Percentiles rank a stretch among this genome's conserved stretches.
Evolutionary conservation across 768 basidiomycete genomes (phyloP).

Genomic region (Cytidiella melzeri): DNA sequence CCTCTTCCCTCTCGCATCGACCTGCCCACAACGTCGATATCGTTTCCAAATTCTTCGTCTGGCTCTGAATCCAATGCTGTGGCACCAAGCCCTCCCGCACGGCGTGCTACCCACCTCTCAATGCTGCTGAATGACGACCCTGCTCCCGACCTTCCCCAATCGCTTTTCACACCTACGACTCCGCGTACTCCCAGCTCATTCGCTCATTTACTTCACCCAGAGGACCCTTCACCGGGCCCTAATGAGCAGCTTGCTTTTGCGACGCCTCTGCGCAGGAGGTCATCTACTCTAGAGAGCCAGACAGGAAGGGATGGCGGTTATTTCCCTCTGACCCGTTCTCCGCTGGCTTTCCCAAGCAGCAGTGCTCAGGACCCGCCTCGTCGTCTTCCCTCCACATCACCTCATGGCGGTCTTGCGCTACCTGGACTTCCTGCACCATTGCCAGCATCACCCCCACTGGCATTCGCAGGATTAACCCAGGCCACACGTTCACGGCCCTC

Average conservation of each 20-base stretch:
- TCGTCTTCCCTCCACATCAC: neutral
- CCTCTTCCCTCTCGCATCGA: slow-evolving; percentile 27
- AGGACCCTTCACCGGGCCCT: slow-evolving; percentile 16
- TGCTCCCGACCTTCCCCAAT: slow-evolving; percentile 39
- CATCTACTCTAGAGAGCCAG: slow-evolving; percentile 16
- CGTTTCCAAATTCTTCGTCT: slow-evolving; percentile 27
- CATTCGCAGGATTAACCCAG: neutral
- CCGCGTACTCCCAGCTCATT: slow-evolving; percentile 26
- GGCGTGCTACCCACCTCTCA: slow-evolving; percentile 72
- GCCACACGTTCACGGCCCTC: neutral
- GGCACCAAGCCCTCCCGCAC: slow-evolving; percentile 39
- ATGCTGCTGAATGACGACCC: slow-evolving; percentile 65
- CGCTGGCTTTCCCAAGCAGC: slow-evolving; percentile 9
- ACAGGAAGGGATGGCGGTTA: slow-evolving; percentile 8
- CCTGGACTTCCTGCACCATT: slow-evolving; percentile 4
- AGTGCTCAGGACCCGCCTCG: slow-evolving; percentile 1
- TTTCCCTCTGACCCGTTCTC: slow-evolving; percentile 17
- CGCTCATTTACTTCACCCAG: slow-evolving; percentile 32
- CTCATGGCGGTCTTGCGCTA: neutral
- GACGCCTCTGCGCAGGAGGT: slow-evolving; percentile 19
- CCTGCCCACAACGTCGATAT: slow-evolving; percentile 17
- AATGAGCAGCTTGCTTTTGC: slow-evolving; percentile 25
- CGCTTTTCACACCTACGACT: slow-evolving; percentile 31
- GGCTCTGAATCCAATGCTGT: slow-evolving; percentile 27
- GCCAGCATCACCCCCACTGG: slow-evolving; percentile 1